These are phyloP conservation scores for Russula brevipes DNA, from an alignment of 768 basidiomycete species.

Conservation along the genomic window DNA sequence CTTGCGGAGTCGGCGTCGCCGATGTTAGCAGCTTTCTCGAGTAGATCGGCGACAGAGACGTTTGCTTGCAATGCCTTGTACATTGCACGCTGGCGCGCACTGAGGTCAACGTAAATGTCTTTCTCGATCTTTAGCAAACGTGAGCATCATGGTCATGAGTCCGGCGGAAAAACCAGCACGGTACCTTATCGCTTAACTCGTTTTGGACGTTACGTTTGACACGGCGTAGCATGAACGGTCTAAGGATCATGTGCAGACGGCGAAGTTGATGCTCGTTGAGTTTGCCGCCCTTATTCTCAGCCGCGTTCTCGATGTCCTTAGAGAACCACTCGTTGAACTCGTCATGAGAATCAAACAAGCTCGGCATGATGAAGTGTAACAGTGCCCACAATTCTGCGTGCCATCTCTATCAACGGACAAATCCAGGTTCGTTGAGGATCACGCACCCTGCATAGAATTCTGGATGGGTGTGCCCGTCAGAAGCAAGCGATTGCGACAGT, in stretches of 20 bases:
- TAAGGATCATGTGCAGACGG: constrained; percentile 95
- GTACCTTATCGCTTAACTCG: constrained; percentile 95
- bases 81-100: constrained; percentile 83
- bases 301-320: constrained; percentile 95
- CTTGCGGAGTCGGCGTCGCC: constrained; percentile 89
- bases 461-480: constrained; percentile 98
- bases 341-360: constrained; percentile 96
- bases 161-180: constrained; percentile 12
- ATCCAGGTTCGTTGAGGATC: neutral
- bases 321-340: constrained; percentile 99
- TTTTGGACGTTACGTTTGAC: constrained; percentile 99
- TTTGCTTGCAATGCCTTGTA: constrained; percentile 89
- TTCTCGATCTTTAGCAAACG: constrained; percentile 73
- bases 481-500: constrained; percentile 90
- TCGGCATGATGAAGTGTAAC: constrained; percentile 99
- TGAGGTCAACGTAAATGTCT: constrained; percentile 91
- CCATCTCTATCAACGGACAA: neutral
- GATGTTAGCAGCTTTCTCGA: constrained; percentile 88
- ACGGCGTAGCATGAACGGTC: constrained; percentile 97
- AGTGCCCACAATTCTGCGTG: constrained; percentile 90
- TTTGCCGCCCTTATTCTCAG: constrained; percentile 84
- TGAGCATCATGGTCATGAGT: neutral
- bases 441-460: constrained; percentile 96
- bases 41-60: constrained; percentile 89
- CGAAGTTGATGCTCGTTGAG: constrained; percentile 94